Base-by-base conservation (phyloP, 768 basidiomycete genomes). In the Leccinellum rugosiceps region DNA sequence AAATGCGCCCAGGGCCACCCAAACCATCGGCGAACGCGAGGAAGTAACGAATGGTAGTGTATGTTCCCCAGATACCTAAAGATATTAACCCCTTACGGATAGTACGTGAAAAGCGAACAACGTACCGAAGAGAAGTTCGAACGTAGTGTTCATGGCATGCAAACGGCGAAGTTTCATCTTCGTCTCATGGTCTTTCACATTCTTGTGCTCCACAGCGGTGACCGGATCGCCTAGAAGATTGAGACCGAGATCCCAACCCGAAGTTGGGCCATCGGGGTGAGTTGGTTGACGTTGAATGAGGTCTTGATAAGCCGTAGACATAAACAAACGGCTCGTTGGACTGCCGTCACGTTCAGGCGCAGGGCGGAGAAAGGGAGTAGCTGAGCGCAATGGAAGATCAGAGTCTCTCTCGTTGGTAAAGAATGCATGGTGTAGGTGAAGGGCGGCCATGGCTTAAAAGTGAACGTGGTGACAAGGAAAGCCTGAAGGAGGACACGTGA, bases 31-130 rank as follows among this genome's bases (percentile, higher is more conserved):
- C 73, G 62, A 80, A 86, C 4, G 86, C 83, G 11, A 89, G 63
- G 63, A 80, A 85, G 67, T 90, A 92, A 45, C 88, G 84, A 52
- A 83, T 68, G 6, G 80, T 76, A 58, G 79, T 85, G 68, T 87
- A 90, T 8, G 76, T 66, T 26, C 82, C 79, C 85, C 87, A 91
- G 28, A 67, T 68, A 58, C 74, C 86, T 88, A 54, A 2, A 13
- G 14, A 51, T 10, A 41, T 21, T 25, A 25, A 25, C 21, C 45
- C 4, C 28, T 58, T 19, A 58, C 47, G 17, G 21, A 19, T 4
- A 7, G 45, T 7, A 17, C 52, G 50, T 32, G 34, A 7, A 69
- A 46, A 23, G 31, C 11, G 48, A 55, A 58, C 32, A 21, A 51
- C 71, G 57, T 62, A 79, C 79, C 76, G 44, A 79, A 70, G 14